Percentiles rank a stretch among this genome's conserved stretches.
phyloP scores from a whole-genome alignment of 73 alveolate species.

The Paramecium biaurelia region DNA sequence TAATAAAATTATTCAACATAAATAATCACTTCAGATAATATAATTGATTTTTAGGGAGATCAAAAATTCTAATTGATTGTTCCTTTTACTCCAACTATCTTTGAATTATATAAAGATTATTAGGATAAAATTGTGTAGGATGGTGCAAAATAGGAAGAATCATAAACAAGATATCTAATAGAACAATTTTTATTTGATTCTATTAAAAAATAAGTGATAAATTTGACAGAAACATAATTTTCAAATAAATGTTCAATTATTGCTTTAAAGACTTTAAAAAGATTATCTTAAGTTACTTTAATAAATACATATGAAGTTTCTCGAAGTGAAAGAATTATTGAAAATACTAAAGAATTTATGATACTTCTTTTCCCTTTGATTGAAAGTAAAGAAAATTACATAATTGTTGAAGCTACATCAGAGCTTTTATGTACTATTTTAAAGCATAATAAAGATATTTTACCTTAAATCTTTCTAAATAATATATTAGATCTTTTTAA shows the following conservation, averaged over 20 bases:
- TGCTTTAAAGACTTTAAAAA: background rate
- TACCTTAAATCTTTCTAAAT: conserved; percentile 23
- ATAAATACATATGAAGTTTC: conserved; percentile 30
- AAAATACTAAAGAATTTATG: conserved; percentile 17
- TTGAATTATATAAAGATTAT: conserved; percentile 11
- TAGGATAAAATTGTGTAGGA: background rate
- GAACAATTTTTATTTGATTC: background rate
- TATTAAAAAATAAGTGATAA: background rate
- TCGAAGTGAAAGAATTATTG: conserved; percentile 36
- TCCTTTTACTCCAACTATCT: conserved; percentile 51
- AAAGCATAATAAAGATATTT: background rate
- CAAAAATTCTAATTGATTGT: conserved; percentile 9
- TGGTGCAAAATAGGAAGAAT: background rate
- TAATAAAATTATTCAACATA: background rate
- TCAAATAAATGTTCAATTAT: background rate
- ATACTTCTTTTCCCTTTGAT: background rate
- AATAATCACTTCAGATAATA: background rate
- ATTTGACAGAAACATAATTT: background rate
- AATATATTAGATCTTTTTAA: conserved; percentile 21
- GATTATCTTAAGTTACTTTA: background rate
- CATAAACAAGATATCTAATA: background rate
- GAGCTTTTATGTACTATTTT: conserved; percentile 3
- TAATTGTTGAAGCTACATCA: conserved; percentile 26
- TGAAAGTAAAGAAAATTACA: background rate
- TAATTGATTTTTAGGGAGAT: background rate